Evolutionary conservation across 1,284 basidiomycete species (phyloP), one percentile per base, ranked within the genome.

Genomic region (Melampsora americana): DNA sequence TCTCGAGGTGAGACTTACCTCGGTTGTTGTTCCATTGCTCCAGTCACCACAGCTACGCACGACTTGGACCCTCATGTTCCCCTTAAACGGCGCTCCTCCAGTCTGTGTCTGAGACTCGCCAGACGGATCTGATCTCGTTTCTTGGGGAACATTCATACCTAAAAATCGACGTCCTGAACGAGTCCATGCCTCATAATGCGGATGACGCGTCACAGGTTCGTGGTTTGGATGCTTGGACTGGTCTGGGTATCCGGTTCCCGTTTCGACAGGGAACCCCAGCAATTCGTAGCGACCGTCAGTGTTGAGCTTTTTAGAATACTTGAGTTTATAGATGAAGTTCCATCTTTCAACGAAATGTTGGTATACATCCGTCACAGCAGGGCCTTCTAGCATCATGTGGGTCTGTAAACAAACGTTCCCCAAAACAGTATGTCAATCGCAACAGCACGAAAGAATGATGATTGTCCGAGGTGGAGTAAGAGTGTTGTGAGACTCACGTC

Each of bases 261-360:
- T 81, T 67, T 91, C 85, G 81, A 92, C 90, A 7, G 94, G 94
- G 44, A 96, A 86, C 1, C 91, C 89, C 50, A 97, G 89, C 89
- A 90, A 90, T 69, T 89, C 89, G 81, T 86, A 90, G 32, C 84
- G 86, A 4, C 71, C 71, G 48, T 66, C 44, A 44, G 71, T 66
- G 3, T 66, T 46, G 32, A 83, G 79, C 77, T 85, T 81, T 78
- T 85, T 83, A 77, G 82, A 81, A 80, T 86, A 86, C 79, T 84
- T 85, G 69, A 79, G 59, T n/a, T 72, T 65, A 53, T 59, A 67
- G 35, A 75, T 75, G 44, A 75, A 75, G 35, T 92, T 92, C 92
- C 90, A 92, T 18, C 92, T 85, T 82, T 96, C 93, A 20, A 90
- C 86, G 78, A 94, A 97, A 84, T 96, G 93, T 82, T 96, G 92